A percentile compares a stretch with the other conserved stretches of the same genome.
These are phyloP conservation scores for Pseudozyma thailandica DNA, from an alignment of 1,284 basidiomycete species.

Conservation along the genomic window DNA sequence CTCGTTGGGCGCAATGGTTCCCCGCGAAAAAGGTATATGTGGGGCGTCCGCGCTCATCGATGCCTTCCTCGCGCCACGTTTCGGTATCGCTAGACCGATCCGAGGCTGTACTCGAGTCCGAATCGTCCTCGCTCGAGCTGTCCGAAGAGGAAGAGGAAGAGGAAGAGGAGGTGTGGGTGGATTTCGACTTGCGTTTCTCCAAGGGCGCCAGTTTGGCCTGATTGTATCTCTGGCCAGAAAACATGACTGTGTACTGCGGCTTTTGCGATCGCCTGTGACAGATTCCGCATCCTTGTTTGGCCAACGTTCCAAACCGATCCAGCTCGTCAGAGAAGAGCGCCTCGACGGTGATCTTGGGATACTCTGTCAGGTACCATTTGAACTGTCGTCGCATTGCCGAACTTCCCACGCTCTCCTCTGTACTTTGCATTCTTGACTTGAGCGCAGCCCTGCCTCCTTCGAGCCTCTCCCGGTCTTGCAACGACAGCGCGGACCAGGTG, in stretches of 20 bases:
- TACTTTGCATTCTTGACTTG: conserved; percentile 18
- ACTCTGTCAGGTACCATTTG: conserved; percentile 47
- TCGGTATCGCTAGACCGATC: conserved; percentile 20
- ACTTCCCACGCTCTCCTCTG: conserved; percentile 38
- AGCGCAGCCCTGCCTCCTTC: conserved; percentile 31
- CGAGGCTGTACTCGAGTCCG: not conserved
- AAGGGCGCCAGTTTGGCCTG: conserved; percentile 28
- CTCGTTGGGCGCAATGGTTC: conserved; percentile 32
- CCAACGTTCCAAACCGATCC: conserved; percentile 24
- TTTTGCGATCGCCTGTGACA: conserved; percentile 43
- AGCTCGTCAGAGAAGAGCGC: conserved; percentile 34
- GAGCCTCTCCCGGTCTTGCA: conserved; percentile 25
- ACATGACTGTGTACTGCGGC: conserved; percentile 19
- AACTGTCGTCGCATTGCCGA: conserved; percentile 46
- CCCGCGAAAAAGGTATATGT: conserved; percentile 38
- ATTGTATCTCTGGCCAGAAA: conserved; percentile 39
- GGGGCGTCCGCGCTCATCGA: conserved; percentile 1
- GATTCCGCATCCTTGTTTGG: conserved; percentile 36
- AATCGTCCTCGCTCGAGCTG: too few relatives aligned
- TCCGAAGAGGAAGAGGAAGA: too few relatives aligned
- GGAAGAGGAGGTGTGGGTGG: too few relatives aligned
- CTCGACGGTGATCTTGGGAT: conserved; percentile 31
- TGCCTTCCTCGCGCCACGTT: conserved; percentile 22
- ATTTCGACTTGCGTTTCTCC: not conserved
- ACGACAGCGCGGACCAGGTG: conserved; percentile 24